Evolutionary conservation across 2,329 filamentous ascomycete genomes (phyloP).

Genomic region (Botrytis deweyae): DNA sequence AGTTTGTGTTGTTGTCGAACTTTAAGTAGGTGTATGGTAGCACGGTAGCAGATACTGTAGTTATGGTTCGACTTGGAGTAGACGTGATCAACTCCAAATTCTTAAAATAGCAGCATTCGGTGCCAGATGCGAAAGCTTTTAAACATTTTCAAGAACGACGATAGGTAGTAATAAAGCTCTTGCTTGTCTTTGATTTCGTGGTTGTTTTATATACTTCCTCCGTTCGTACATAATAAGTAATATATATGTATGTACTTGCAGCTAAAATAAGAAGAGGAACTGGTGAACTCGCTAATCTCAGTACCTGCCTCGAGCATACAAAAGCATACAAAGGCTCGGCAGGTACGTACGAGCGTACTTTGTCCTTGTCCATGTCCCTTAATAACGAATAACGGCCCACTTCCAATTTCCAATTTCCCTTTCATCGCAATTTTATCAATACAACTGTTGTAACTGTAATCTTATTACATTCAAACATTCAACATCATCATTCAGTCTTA

Average conservation of each 20-base stretch:
- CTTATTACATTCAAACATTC: background rate
- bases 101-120: background rate
- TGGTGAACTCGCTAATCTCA: background rate
- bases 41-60: too few species aligned
- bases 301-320: background rate
- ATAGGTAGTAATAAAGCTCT: background rate
- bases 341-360: background rate
- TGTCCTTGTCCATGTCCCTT: background rate
- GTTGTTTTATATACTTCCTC: background rate
- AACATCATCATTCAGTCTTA: background rate
- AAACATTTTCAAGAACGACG: background rate
- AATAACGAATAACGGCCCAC: background rate
- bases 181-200: background rate
- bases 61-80: background rate
- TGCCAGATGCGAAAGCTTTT: background rate
- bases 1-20: background rate
- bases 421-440: constrained; percentile 13
- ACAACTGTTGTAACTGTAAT: background rate
- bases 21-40: background rate
- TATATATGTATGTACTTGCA: background rate
- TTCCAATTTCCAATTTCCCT: background rate
- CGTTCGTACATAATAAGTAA: background rate
- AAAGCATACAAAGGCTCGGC: background rate
- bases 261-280: background rate
- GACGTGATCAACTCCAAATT: background rate